A percentile compares a stretch with the other conserved stretches of the same genome.
Evolutionary conservation across 192 early-diverging fungal genomes (phyloP).

Genomic region (Linnemannia hyalina): DNA sequence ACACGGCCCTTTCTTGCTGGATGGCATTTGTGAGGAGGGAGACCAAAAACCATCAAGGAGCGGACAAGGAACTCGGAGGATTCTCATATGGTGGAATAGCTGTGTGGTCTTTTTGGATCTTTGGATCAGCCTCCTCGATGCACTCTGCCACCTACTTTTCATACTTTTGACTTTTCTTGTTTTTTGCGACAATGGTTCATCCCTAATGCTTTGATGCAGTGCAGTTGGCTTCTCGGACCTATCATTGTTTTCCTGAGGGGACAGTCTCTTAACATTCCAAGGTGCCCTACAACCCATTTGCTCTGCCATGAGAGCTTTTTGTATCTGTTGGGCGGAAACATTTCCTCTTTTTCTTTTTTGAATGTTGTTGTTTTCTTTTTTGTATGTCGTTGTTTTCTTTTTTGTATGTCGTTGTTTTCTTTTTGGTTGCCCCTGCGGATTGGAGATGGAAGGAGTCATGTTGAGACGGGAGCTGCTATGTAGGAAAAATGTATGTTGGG

Average conservation of each 20-base stretch:
- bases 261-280: background rate
- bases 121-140: background rate
- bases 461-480: background rate
- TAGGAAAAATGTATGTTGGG: background rate
- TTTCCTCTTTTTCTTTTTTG: background rate
- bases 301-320: constrained; percentile 5
- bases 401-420: background rate
- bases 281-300: background rate
- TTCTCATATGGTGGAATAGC: background rate
- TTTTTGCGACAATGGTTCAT: background rate
- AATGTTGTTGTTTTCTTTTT: background rate
- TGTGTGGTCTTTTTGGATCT: background rate
- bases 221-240: background rate
- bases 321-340: background rate
- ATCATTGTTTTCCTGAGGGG: background rate
- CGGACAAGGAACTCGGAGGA: background rate
- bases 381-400: background rate
- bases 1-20: background rate
- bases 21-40: background rate
- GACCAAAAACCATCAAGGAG: background rate
- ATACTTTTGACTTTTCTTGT: background rate
- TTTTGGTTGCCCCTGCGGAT: background rate
- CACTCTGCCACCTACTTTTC: constrained; percentile 1
- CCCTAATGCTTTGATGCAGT: background rate
- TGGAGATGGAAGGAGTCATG: background rate